Conservation (phyloP, 495 filamentous ascomycete species). For the Aspergillus baeticus region DNA sequence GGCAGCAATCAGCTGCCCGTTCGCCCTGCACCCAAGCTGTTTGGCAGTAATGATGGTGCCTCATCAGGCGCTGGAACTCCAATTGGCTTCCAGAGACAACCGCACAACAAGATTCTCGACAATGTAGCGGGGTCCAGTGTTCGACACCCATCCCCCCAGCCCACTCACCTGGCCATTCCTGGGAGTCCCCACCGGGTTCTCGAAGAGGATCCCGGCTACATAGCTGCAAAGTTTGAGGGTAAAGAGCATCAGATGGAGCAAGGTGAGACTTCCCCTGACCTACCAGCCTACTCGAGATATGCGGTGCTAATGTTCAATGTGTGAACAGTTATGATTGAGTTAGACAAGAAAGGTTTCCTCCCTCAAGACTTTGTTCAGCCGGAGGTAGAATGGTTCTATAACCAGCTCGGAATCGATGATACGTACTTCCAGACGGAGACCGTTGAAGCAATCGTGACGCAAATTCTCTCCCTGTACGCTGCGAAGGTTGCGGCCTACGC, state of each 20-base stretch:
- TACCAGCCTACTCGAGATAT: background rate
- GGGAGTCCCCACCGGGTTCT: slow-evolving; percentile 62
- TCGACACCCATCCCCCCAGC: slow-evolving; percentile 82
- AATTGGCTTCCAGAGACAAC: slow-evolving; percentile 48
- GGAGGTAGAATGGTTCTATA: slow-evolving; percentile 95
- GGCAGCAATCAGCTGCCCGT: slow-evolving; percentile 31
- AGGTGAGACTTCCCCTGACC: slow-evolving; percentile 50
- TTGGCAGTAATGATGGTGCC: slow-evolving; percentile 34
- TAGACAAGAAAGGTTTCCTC: slow-evolving; percentile 82
- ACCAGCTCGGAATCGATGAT: slow-evolving; percentile 95
- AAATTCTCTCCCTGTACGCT: slow-evolving; percentile 94
- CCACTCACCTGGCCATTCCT: slow-evolving; percentile 83
- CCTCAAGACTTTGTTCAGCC: slow-evolving; percentile 77
- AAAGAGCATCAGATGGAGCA: slow-evolving; percentile 91
- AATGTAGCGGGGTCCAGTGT: slow-evolving; percentile 56
- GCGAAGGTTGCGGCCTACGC: slow-evolving; percentile 95
- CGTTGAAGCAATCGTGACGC: slow-evolving; percentile 82
- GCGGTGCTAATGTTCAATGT: background rate
- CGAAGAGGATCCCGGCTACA: slow-evolving; percentile 91
- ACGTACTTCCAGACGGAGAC: slow-evolving; percentile 97
- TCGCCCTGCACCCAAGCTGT: slow-evolving; percentile 36
- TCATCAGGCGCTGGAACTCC: slow-evolving; percentile 44
- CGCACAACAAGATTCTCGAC: slow-evolving; percentile 64
- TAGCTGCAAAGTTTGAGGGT: slow-evolving; percentile 92
- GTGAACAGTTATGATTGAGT: slow-evolving; percentile 63